Conservation (phyloP, 2,329 filamentous ascomycete species). For the Colletotrichum incanum region DNA sequence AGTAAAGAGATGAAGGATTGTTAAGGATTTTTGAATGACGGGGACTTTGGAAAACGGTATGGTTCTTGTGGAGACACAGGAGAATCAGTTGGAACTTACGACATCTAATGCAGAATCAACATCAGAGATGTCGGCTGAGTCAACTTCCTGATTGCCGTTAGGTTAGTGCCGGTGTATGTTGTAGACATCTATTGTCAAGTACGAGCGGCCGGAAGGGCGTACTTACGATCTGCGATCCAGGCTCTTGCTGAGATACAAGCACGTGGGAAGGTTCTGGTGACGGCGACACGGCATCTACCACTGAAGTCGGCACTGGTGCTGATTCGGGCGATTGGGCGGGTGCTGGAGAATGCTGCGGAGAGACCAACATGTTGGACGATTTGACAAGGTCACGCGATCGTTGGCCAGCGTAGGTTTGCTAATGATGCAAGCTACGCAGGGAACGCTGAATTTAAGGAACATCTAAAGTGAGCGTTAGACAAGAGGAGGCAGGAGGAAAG, state of each 20-base stretch:
- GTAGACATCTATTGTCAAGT: not conserved
- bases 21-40: not conserved
- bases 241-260: not conserved
- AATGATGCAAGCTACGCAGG: not conserved
- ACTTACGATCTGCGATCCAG: slow-evolving; percentile 29
- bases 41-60: not conserved
- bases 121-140: slow-evolving; percentile 15
- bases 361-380: not conserved
- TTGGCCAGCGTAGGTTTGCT: not conserved
- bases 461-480: not conserved
- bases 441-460: not conserved
- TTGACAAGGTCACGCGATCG: not conserved
- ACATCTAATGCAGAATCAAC: slow-evolving; percentile 31
- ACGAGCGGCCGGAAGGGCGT: not conserved
- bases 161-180: not conserved
- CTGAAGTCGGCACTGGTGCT: not conserved
- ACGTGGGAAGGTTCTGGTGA: not conserved
- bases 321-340: not conserved
- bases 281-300: not conserved
- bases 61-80: not conserved
- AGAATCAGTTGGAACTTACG: not conserved
- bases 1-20: not conserved
- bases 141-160: slow-evolving; percentile 11
- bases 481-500: not conserved
- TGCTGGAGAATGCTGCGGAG: not conserved